These are phyloP conservation scores for Candida sanyiensis DNA, from an alignment of 805 yeast species.

Conservation along the genomic window DNA sequence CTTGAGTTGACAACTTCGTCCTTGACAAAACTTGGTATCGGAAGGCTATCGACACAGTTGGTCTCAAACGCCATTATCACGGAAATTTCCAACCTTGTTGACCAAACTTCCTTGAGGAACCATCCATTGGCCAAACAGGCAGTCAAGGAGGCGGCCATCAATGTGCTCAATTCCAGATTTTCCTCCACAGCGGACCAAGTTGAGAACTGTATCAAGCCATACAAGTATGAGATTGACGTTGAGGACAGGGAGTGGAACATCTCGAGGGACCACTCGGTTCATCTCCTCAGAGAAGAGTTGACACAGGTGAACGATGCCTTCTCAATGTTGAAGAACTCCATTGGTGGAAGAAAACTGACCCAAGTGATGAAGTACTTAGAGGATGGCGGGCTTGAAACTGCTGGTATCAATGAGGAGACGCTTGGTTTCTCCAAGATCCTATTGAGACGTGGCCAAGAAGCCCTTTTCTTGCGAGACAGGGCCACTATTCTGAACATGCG, in stretches of 20 bases:
- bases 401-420: constrained; percentile 49
- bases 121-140: constrained; percentile 84
- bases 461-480: constrained; percentile 72
- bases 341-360: constrained; percentile 79
- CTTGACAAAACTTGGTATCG: constrained; percentile 89
- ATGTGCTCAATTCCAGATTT: constrained; percentile 71
- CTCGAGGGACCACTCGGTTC: constrained; percentile 73
- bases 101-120: constrained; percentile 66
- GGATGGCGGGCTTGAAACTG: constrained; percentile 28
- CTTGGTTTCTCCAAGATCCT: constrained; percentile 78
- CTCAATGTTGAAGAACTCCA: constrained; percentile 51
- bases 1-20: constrained; percentile 79
- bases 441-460: constrained; percentile 76
- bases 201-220: constrained; percentile 96
- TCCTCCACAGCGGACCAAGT: constrained; percentile 97
- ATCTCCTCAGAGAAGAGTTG: constrained; percentile 75
- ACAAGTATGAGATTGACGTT: constrained; percentile 92
- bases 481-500: constrained; percentile 66
- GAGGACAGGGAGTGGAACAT: constrained; percentile 91
- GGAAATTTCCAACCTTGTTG: constrained; percentile 71
- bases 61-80: constrained; percentile 74
- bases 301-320: constrained; percentile 70
- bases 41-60: constrained; percentile 78
- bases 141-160: constrained; percentile 77
- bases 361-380: constrained; percentile 75